Evolutionary conservation across 495 filamentous ascomycete genomes (phyloP).

Genomic region (Neurospora sp.): DNA sequence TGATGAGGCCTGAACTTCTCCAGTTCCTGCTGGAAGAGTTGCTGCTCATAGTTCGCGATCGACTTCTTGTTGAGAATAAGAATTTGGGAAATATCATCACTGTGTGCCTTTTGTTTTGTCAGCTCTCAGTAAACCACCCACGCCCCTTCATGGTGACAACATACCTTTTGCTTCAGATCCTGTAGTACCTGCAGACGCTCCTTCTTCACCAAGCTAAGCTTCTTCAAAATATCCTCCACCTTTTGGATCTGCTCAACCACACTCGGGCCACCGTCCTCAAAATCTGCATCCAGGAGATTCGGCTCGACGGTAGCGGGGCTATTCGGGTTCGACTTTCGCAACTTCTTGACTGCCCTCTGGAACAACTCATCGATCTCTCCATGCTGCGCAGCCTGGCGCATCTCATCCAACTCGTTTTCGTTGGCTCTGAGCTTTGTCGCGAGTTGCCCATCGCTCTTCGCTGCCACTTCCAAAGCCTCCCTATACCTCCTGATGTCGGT

Average conservation of each 20-base stretch:
- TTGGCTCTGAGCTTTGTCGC: slow-evolving; percentile 74
- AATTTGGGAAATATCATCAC: slow-evolving; percentile 94
- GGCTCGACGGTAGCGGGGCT: slow-evolving; percentile 57
- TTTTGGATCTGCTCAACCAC: slow-evolving; percentile 82
- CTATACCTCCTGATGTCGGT: slow-evolving; percentile 78
- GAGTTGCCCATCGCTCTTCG: slow-evolving; percentile 77
- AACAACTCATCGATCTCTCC: slow-evolving; percentile 86
- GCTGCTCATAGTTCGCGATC: slow-evolving; percentile 75
- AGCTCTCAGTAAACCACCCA: neutral
- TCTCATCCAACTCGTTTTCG: slow-evolving; percentile 85
- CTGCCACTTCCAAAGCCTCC: slow-evolving; percentile 81
- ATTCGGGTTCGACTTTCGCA: slow-evolving; percentile 41
- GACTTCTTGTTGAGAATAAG: slow-evolving; percentile 95
- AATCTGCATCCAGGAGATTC: slow-evolving; percentile 83
- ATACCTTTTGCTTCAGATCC: slow-evolving; percentile 93
- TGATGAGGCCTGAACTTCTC: slow-evolving; percentile 96
- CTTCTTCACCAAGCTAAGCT: slow-evolving; percentile 80
- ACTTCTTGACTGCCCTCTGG: slow-evolving; percentile 64
- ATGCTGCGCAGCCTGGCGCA: slow-evolving; percentile 79
- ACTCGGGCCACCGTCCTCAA: slow-evolving; percentile 64
- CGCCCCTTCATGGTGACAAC: slow-evolving; percentile 1
- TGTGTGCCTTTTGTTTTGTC: slow-evolving; percentile 56
- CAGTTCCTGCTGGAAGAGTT: slow-evolving; percentile 85
- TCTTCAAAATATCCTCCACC: slow-evolving; percentile 88
- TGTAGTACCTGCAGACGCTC: slow-evolving; percentile 87